Conservation (phyloP, 805 yeast species). For the Saturnispora sekii region DNA sequence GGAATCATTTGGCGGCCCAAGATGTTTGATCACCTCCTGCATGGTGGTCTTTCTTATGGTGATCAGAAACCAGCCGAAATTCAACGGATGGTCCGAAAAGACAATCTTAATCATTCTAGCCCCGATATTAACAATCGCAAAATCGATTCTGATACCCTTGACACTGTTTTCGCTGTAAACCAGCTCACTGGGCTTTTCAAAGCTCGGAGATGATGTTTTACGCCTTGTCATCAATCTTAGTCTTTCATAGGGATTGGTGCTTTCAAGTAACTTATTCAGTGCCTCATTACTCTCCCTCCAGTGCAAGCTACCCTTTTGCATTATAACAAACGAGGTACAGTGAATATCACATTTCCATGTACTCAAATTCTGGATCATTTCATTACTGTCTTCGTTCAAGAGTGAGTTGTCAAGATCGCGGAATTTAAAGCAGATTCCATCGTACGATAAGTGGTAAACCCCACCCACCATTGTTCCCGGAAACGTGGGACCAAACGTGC, state of each 20-base stretch:
- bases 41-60: slow-evolving; percentile 37
- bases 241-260: background rate
- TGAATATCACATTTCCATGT: slow-evolving; percentile 25
- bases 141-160: background rate
- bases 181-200: no score
- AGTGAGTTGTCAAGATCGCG: slow-evolving; percentile 13
- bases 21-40: slow-evolving; percentile 34
- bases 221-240: no score
- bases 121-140: background rate
- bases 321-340: slow-evolving; percentile 33
- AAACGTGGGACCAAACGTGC: slow-evolving; percentile 53
- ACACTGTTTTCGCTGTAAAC: no score
- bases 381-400: slow-evolving; percentile 3
- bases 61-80: slow-evolving; percentile 13
- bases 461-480: slow-evolving; percentile 34
- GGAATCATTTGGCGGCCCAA: slow-evolving; percentile 52
- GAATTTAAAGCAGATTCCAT: slow-evolving; percentile 48
- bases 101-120: slow-evolving; percentile 5
- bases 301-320: slow-evolving; percentile 27
- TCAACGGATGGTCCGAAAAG: slow-evolving; percentile 7
- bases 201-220: no score
- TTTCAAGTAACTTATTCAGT: background rate
- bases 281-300: slow-evolving; percentile 1
- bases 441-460: slow-evolving; percentile 40
- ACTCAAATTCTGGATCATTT: slow-evolving; percentile 18